Evolutionary conservation across 2,329 filamentous ascomycete genomes (phyloP), one percentile per base, ranked within the genome.

Genomic region (Clonostachys sp.): DNA sequence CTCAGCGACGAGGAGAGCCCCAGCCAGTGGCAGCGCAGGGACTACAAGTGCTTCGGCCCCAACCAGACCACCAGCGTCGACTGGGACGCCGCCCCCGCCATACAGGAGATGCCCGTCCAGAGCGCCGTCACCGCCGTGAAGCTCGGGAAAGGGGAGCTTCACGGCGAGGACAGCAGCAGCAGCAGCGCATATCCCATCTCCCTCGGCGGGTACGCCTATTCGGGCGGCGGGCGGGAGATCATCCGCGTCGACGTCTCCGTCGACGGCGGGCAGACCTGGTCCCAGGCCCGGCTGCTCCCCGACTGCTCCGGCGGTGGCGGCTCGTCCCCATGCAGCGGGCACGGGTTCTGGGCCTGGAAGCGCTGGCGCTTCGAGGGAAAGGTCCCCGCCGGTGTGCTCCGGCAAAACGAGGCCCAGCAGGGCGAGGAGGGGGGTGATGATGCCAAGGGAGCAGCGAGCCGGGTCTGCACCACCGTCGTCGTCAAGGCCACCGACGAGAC

Each of bases 21-120:
- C 5, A 83, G 76, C 41, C 77, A 84, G 57, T 85, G 83, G 82
- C 82, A 87, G 58, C 72, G 79, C 18, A 73, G 77, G 16, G 84
- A 87, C 59, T 87, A 87, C 64, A 87, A 87, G 60, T 80, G 77
- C 56, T 86, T 87, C 50, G 81, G 83, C 0, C 83, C 83, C 5
- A 84, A 84, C 56, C 73, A 83, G 59, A 67, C 67, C 33, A 30
- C 24, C 34, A 72, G 74, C 18, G 75, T 80, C 6, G 75, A 85
- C 61, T 86, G 83, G 82, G 78, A 81, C 44, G 68, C 69, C 20
- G 83, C 83, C 8, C 77, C 75, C 12, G 73, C 80, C 3, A 87
- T 87, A 33, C 84, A 87, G 53, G 83, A 86, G 55, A 78, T 86
- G 69, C 81, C 84, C 2, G 75, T 88, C 16, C 84, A 83, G 33